These are phyloP conservation scores for Trifolium dubium DNA, from an alignment of 306 rosid genomes.

Conservation along the genomic window DNA sequence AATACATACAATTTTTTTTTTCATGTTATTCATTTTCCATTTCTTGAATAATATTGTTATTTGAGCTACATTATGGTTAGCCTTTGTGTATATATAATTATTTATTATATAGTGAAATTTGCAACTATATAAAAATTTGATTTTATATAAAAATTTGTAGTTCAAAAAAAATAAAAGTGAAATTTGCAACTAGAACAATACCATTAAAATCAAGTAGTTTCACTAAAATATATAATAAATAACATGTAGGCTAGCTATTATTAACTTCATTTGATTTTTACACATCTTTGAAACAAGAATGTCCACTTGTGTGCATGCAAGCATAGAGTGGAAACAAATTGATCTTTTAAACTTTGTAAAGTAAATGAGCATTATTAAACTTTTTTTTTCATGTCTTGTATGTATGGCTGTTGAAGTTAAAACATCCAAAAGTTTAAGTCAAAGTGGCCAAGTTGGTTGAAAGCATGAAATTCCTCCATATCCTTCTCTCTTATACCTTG, in stretches of 20 bases:
- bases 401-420: constrained; percentile 48
- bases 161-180: no score
- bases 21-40: background rate
- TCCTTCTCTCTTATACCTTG: constrained; percentile 66
- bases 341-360: constrained; percentile 41
- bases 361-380: constrained; percentile 33
- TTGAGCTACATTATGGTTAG: constrained; percentile 5
- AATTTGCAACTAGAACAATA: constrained; percentile 9
- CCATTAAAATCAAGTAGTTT: constrained; percentile 17
- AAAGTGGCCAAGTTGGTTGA: constrained; percentile 80
- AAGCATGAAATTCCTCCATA: constrained; percentile 67
- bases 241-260: constrained; percentile 46
- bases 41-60: background rate
- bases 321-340: constrained; percentile 59
- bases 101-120: background rate
- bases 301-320: constrained; percentile 48
- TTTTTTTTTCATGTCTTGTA: constrained; percentile 51
- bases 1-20: background rate
- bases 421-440: constrained; percentile 64
- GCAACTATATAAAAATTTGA: no score
- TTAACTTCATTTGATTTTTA: constrained; percentile 50
- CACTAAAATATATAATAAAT: constrained; percentile 3
- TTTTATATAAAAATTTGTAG: no score
- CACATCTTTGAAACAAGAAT: constrained; percentile 51
- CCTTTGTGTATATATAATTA: background rate